These are phyloP conservation scores for Termitomyces sp. DNA, from an alignment of 1,284 basidiomycete species.

Conservation along the genomic window DNA sequence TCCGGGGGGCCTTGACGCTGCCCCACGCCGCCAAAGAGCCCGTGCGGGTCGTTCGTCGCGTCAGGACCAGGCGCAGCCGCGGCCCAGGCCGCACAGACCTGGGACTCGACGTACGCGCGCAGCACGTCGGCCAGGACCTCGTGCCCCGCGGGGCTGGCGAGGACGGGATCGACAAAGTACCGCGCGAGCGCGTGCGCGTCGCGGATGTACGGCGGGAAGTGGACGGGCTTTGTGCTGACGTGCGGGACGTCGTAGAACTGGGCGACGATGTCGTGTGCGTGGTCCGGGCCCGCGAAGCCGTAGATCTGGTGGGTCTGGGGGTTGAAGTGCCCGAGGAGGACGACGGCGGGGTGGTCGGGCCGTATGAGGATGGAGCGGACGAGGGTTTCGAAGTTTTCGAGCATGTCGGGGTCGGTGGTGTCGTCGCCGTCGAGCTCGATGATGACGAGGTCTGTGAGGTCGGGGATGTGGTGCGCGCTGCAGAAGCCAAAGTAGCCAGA, in stretches of 20 bases:
- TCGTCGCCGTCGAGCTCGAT: conserved; percentile 91
- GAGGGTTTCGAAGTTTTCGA: conserved; percentile 86
- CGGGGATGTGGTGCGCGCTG: conserved; percentile 85
- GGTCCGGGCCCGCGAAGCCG: conserved; percentile 84
- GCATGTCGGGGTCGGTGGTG: conserved; percentile 67
- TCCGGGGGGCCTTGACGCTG: conserved; percentile 60
- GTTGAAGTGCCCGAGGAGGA: conserved; percentile 89
- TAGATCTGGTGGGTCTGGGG: conserved; percentile 75
- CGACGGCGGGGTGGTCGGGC: conserved; percentile 82
- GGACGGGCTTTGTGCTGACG: conserved; percentile 76
- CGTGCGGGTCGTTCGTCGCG: conserved; percentile 39
- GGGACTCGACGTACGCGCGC: conserved; percentile 81
- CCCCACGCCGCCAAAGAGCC: conserved; percentile 71
- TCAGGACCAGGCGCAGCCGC: conserved; percentile 55
- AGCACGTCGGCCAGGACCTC: conserved; percentile 82
- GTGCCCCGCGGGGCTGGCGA: conserved; percentile 80
- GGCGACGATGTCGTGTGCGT: conserved; percentile 82
- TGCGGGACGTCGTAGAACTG: conserved; percentile 96
- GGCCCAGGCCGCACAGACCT: conserved; percentile 83
- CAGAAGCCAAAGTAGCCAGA: conserved; percentile 93
- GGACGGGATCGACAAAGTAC: conserved; percentile 79
- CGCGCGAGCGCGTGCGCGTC: conserved; percentile 64
- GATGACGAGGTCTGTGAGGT: conserved; percentile 87
- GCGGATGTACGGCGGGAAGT: conserved; percentile 79
- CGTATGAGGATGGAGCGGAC: conserved; percentile 85